These are phyloP conservation scores for Kurtzmaniella quercitrusa DNA, from an alignment of 1,139 yeast species.

Conservation along the genomic window DNA sequence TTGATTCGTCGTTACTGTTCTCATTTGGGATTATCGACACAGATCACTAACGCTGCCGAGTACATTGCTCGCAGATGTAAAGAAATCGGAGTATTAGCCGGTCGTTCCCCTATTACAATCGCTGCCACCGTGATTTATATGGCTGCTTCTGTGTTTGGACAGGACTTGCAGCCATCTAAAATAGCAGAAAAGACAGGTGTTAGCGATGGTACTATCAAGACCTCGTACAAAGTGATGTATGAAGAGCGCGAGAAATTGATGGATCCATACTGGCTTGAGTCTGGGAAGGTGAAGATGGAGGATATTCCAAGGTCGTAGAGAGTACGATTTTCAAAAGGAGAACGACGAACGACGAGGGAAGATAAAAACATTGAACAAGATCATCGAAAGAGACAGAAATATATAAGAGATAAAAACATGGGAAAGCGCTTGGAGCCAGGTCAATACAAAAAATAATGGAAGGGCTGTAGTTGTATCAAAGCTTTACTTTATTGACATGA, in stretches of 20 bases:
- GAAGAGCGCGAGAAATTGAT: constrained; percentile 70
- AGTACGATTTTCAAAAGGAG: no score
- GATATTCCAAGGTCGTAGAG: constrained; percentile 41
- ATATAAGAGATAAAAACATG: not conserved
- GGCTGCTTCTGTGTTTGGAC: constrained; percentile 81
- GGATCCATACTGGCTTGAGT: constrained; percentile 76
- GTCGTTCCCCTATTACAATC: constrained; percentile 94
- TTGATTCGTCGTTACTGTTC: constrained; percentile 95
- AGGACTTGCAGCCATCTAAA: constrained; percentile 63
- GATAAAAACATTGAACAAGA: not conserved
- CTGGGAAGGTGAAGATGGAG: constrained; percentile 62
- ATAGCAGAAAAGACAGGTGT: constrained; percentile 97
- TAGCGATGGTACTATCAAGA: constrained; percentile 94
- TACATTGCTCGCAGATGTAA: constrained; percentile 85
- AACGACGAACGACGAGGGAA: not conserved
- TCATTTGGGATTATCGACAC: constrained; percentile 81
- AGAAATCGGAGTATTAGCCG: constrained; percentile 91
- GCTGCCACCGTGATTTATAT: constrained; percentile 97
- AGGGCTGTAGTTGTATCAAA: no score
- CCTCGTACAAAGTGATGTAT: constrained; percentile 79
- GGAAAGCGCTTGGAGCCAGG: no score
- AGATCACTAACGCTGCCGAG: constrained; percentile 90
- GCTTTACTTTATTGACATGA: no score
- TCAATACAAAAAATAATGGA: not conserved
- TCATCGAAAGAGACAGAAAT: not conserved